Base-by-base conservation (phyloP, 805 yeast genomes). In the Ogataea salicorniae region DNA sequence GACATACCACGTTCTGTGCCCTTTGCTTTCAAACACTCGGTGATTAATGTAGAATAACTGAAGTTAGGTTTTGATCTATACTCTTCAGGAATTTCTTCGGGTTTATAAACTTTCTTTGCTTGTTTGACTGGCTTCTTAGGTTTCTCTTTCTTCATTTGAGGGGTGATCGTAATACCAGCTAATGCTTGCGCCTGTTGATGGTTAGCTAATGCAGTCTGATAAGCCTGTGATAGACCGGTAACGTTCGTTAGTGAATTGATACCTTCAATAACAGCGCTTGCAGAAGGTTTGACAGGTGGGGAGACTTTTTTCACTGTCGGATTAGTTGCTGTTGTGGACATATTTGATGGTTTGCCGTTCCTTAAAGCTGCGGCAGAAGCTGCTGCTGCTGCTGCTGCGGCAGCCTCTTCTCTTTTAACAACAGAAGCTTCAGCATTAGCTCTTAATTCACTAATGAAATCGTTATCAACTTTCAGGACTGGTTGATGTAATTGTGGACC, bases 81-180 rank as follows among this genome's bases (percentile, higher is more conserved):
- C 66, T 87, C 89, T 48, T 79, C 87, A 1, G 98, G 99, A 41
- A 92, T 89, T 58, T 90, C 97, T 46, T 89, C 95, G 17, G 83
- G 68, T 3, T 81, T 73, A 61, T 87, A 90, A 5, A 83, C 79
- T 54, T 78, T 82, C 61, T 84, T 84, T 36, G 80, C 76, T 5
- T 74, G 75, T 63, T 73, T 79, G 35, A 76, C 69, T 42, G 70
- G 73, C 49, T 77, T 77, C 57, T 76, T 75, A n/a, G 68, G 56
- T 41, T 62, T 59, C 11, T 59, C 59, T 38, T 58, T 54, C 23
- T 50, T 29, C 36, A 50, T 42, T 16, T 34, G 35, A 16, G 34
- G 34, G 11, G 37, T 41, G 7, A 34, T 39, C 22, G 47, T 35
- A 13, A 42, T 42, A 16, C 45, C 45, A n/a, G 45, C 45, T 15